A percentile compares a stretch with the other conserved stretches of the same genome.
Evolutionary conservation across 2,329 filamentous ascomycete genomes (phyloP).

Genomic region (Hymenoscyphus repandus): DNA sequence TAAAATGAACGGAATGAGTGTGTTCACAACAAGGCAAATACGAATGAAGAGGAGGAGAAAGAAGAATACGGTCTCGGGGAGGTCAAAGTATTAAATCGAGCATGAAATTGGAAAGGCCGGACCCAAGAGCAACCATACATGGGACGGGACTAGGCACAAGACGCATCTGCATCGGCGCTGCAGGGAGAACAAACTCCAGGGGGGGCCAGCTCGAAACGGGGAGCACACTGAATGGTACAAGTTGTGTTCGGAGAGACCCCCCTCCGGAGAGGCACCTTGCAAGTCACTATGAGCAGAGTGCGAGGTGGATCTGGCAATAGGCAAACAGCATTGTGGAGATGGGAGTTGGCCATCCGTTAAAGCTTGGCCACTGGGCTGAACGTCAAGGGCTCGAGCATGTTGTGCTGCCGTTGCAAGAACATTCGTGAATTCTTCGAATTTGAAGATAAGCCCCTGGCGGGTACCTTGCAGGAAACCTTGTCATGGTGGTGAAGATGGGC

Average conservation of each 20-base stretch:
- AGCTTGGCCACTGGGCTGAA: no score
- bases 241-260: constrained; percentile 23
- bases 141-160: neutral
- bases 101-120: constrained; percentile 34
- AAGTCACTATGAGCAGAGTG: no score
- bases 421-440: no score
- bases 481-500: neutral
- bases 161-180: neutral
- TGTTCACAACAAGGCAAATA: constrained; percentile 25
- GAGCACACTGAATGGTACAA: constrained; percentile 6
- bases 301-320: no score
- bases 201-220: constrained; percentile 26
- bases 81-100: constrained; percentile 40
- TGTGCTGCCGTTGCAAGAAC: no score
- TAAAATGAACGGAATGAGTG: constrained; percentile 34
- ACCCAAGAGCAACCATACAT: constrained; percentile 3
- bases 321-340: constrained; percentile 15
- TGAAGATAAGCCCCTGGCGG: neutral
- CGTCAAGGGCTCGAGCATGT: no score
- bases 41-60: constrained; percentile 31
- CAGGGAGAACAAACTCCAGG: neutral
- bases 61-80: constrained; percentile 26
- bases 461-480: neutral
- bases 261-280: constrained; percentile 21
- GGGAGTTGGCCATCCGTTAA: no score